Conservation (phyloP, 2,329 filamentous ascomycete species). For the Allantophomopsis lycopodina region DNA sequence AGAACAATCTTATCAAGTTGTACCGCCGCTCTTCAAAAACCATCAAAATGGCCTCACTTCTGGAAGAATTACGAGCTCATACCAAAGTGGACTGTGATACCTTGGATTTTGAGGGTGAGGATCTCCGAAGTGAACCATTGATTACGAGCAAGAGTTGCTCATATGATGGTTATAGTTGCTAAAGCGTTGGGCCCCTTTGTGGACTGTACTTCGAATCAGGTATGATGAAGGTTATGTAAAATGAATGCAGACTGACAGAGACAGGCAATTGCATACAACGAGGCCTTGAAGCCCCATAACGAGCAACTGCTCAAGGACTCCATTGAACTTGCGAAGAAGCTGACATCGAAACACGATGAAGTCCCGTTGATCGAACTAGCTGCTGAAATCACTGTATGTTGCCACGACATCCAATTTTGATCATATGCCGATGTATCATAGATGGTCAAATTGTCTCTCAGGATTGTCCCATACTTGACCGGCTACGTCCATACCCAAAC, state of each 20-base stretch:
- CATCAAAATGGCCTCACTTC: conserved; percentile 12
- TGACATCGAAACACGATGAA: conserved; percentile 18
- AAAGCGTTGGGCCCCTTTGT: conserved; percentile 30
- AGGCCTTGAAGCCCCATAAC: conserved; percentile 28
- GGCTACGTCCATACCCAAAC: conserved; percentile 45
- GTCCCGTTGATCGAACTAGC: conserved; percentile 31
- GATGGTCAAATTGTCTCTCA: conserved; percentile 38
- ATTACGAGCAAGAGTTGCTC: background rate
- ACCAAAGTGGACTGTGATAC: conserved; percentile 37
- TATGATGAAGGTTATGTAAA: conserved; percentile 14
- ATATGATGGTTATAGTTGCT: conserved; percentile 21
- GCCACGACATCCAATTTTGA: too few relatives aligned
- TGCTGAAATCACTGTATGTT: conserved; percentile 37
- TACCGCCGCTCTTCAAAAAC: too few relatives aligned
- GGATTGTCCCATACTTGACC: conserved; percentile 32
- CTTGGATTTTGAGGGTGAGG: conserved; percentile 29
- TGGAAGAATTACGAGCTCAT: conserved; percentile 27
- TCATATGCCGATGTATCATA: conserved; percentile 7
- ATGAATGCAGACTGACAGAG: background rate
- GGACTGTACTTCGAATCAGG: conserved; percentile 39
- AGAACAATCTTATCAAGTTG: too few relatives aligned
- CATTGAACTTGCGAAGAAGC: conserved; percentile 18
- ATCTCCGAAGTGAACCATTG: background rate
- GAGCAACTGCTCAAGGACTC: conserved; percentile 22
- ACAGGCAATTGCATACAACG: conserved; percentile 34